Conservation (phyloP, 306 rosid genomes). For the Prosopis cineraria region DNA sequence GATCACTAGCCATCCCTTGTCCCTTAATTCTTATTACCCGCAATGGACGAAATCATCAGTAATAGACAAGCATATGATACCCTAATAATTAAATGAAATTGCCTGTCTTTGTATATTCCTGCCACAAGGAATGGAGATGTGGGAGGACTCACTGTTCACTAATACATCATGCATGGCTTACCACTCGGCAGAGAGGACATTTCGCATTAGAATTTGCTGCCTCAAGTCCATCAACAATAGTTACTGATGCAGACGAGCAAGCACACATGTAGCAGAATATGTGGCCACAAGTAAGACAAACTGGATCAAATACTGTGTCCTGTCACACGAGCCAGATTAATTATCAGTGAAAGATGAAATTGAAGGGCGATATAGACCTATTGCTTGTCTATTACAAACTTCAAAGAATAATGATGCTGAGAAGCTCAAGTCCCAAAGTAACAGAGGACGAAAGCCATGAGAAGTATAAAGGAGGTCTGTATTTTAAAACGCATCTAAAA, state of each 20-base stretch:
- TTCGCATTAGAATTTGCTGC: conserved; percentile 53
- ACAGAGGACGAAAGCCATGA: conserved; percentile 12
- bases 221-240: conserved; percentile 73
- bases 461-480: conserved; percentile 19
- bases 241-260: conserved; percentile 87
- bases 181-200: conserved; percentile 92
- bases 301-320: conserved; percentile 97
- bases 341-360: conserved; percentile 12
- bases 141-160: conserved; percentile 1
- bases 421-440: not conserved
- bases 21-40: conserved; percentile 2
- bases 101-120: not conserved
- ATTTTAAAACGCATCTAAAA: conserved; percentile 8
- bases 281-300: conserved; percentile 91
- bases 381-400: not conserved
- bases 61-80: conserved; percentile 14
- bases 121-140: conserved; percentile 8
- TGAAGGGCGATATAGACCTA: conserved; percentile 9
- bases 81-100: not conserved
- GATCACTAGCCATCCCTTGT: conserved; percentile 11
- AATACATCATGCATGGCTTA: conserved; percentile 31
- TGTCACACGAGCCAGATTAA: conserved; percentile 35
- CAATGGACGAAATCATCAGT: conserved; percentile 7
- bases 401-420: not conserved
- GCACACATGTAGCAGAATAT: conserved; percentile 92